Evolutionary conservation across 805 yeast genomes (phyloP), one percentile per base, ranked within the genome.

Genomic region (Ogataea allantospora): DNA sequence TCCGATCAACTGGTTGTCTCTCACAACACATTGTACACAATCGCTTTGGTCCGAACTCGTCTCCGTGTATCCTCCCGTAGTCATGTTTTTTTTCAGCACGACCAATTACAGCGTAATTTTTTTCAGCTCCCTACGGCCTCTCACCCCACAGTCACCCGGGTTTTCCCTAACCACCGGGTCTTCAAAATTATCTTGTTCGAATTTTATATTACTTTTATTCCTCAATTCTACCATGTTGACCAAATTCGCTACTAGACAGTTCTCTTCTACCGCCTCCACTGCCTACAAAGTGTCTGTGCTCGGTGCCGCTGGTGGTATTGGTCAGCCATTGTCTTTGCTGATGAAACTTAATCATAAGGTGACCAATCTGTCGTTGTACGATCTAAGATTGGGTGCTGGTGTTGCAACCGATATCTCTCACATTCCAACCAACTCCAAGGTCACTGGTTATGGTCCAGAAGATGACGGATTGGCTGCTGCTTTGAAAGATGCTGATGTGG

Each of bases 371-470:
- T 77, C 93, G 44, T 72, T 89, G 40, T 89, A 85, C 73, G 98
- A 89, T 68, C 74, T 89, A 61, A 80, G 80, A 65, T 88, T 93
- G 56, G 95, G 96, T 46, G 88, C 88, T 52, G 98, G 98, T 73
- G 97, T 89, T 46, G 97, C 96, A 50, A 89, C 98, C 41, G 98
- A 89, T 60, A 75, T 89, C 47, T 85, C 95, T 30, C 98, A 89
- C 70, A 77, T 89, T 58, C 93, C 95, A 71, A 86, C 96, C 62
- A 79, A 85, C 74, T 86, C 96, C 48, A 77, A 77, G 41, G 96
- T 91, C 55, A 76, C 70, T 51, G 97, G 97, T 50, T 89, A 75
- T 75, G 75, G 86, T 43, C 95, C 96, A 53, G 95, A 85, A 49
- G 77, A 80, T 44, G 75, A 75, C 35, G 85, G 85, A 22, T 68